Evolutionary conservation across 176 grass and related monocot species (phyloP).

Genomic region (Phoenix roebelenii): DNA sequence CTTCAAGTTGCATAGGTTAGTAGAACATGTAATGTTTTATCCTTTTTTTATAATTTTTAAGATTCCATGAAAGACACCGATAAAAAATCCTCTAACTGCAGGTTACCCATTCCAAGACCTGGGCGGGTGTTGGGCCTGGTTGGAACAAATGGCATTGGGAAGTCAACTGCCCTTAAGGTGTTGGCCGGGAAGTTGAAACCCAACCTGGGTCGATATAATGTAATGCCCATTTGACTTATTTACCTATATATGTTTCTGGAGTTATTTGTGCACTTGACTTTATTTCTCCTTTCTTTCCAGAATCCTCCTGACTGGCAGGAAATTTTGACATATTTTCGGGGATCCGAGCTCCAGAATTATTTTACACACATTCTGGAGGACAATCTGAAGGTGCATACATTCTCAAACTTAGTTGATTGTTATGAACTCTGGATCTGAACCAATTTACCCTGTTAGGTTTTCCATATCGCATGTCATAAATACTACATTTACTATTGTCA

Average conservation of each 20-base stretch:
- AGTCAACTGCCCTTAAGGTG: slow-evolving; percentile 74
- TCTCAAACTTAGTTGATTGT: too few species aligned
- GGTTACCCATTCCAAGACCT: slow-evolving; percentile 69
- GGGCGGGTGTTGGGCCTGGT: slow-evolving; percentile 69
- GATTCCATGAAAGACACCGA: background rate
- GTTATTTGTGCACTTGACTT: too few species aligned
- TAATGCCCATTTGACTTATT: slow-evolving; percentile 24
- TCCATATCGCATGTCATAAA: too few species aligned
- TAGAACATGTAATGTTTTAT: background rate
- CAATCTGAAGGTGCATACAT: slow-evolving; percentile 48
- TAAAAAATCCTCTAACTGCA: slow-evolving; percentile 11
- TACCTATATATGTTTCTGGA: too few species aligned
- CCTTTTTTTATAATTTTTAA: background rate
- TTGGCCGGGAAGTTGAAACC: slow-evolving; percentile 70
- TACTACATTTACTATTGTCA: too few species aligned
- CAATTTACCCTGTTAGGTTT: too few species aligned
- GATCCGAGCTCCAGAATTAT: slow-evolving; percentile 76
- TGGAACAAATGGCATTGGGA: slow-evolving; percentile 78
- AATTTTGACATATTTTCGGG: slow-evolving; percentile 68
- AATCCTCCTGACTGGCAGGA: slow-evolving; percentile 70
- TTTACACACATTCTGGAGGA: slow-evolving; percentile 60
- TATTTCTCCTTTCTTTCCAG: slow-evolving; percentile 30
- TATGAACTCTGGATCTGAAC: too few species aligned
- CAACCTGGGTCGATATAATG: slow-evolving; percentile 68
- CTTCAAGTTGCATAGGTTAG: slow-evolving; percentile 76